phyloP scores from a whole-genome alignment of 176 grass and related monocot genomes.

The Lolium perenne region DNA sequence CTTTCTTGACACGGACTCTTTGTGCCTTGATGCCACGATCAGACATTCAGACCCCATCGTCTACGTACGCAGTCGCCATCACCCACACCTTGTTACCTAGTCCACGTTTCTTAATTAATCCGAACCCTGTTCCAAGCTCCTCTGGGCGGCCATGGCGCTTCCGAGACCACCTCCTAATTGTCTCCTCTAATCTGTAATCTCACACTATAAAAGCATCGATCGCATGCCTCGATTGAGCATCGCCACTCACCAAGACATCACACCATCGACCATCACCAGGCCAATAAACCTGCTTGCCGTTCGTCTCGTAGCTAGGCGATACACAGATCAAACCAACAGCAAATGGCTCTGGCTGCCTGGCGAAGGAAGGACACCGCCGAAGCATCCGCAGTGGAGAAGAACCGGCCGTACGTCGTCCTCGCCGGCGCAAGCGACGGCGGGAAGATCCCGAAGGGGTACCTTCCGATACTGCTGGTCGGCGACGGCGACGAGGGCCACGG shows the following conservation, averaged over 20 bases:
- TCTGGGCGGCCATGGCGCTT: neutral
- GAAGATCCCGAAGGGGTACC: conserved; percentile 45
- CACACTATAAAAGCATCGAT: neutral
- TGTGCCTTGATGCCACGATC: no score
- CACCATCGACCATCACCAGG: neutral
- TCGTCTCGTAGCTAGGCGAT: neutral
- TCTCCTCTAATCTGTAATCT: no score
- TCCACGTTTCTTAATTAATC: no score
- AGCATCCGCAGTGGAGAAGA: neutral
- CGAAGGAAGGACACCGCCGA: neutral
- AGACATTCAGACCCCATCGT: neutral
- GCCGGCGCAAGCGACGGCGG: no score
- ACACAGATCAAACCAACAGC: no score
- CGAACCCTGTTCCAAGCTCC: neutral
- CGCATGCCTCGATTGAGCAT: neutral
- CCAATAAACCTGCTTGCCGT: neutral
- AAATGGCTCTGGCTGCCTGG: neutral
- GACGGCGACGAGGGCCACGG: neutral
- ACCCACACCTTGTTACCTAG: no score
- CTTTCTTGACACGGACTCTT: no score
- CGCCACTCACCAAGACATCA: neutral
- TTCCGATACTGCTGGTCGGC: conserved; percentile 47
- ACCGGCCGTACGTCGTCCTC: neutral
- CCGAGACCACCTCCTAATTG: neutral
- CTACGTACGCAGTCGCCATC: no score